These are phyloP conservation scores for Talaromyces sp. DNA, from an alignment of 2,329 filamentous ascomycete species.

Conservation along the genomic window DNA sequence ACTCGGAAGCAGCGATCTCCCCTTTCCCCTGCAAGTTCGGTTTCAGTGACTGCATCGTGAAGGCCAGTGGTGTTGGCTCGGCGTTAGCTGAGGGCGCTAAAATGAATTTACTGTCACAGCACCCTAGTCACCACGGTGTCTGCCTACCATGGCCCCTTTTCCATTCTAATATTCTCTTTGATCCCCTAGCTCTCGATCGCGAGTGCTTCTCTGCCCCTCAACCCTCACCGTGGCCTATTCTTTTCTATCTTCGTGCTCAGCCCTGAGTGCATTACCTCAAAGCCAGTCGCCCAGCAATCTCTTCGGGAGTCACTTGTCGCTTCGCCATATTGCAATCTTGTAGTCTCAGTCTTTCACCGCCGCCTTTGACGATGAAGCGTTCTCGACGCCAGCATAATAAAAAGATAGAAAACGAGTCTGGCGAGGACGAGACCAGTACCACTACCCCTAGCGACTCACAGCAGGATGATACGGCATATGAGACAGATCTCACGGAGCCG, in stretches of 20 bases:
- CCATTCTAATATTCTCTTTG: neutral
- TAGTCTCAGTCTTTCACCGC: neutral
- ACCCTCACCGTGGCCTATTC: neutral
- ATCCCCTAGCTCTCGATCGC: neutral
- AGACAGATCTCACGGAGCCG: constrained; percentile 6
- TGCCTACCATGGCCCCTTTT: neutral
- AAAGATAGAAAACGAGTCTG: neutral
- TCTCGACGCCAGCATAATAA: constrained; percentile 1
- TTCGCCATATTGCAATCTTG: neutral
- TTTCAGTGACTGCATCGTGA: neutral
- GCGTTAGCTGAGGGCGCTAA: constrained; percentile 2
- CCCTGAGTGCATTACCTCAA: neutral
- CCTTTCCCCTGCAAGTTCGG: neutral
- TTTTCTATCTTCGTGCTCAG: neutral
- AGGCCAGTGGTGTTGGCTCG: neutral
- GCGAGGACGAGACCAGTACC: constrained; percentile 1
- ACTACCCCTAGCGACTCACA: constrained; percentile 5
- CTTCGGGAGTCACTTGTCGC: too few relatives aligned
- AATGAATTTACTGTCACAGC: constrained; percentile 2
- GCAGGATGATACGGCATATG: constrained; percentile 2
- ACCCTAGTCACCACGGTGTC: neutral
- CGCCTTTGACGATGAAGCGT: constrained; percentile 4
- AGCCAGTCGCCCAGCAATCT: neutral
- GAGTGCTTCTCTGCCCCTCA: neutral
- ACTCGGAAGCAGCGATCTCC: neutral